These are phyloP conservation scores for Solanum pimpinellifolium DNA, from an alignment of 257 asterid genomes.

Conservation along the genomic window DNA sequence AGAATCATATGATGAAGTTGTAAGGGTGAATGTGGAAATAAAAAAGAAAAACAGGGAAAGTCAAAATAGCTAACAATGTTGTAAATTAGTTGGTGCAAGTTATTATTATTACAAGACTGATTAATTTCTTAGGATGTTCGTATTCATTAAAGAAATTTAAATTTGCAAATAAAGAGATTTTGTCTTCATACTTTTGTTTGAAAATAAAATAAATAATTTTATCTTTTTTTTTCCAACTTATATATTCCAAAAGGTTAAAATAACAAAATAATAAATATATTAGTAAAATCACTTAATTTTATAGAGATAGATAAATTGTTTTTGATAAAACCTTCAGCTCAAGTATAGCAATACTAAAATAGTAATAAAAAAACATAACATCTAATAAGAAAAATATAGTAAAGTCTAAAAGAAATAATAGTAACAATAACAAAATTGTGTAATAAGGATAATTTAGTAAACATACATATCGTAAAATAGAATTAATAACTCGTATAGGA, in stretches of 20 bases:
- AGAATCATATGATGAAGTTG: not conserved
- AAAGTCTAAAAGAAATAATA: no score
- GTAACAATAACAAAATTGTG: no score
- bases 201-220: not conserved
- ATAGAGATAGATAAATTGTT: fast-evolving
- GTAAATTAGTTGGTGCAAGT: not conserved
- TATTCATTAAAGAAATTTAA: not conserved
- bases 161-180: not conserved
- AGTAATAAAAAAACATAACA: no score
- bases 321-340: fast-evolving
- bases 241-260: not conserved
- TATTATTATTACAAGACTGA: not conserved
- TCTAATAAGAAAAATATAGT: no score
- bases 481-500: not conserved
- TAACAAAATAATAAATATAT: no score
- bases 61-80: not conserved
- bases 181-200: not conserved
- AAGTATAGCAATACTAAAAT: no score
- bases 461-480: no score
- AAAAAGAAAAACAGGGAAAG: not conserved
- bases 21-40: not conserved
- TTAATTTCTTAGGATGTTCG: not conserved
- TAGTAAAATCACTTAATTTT: no score
- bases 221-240: not conserved
- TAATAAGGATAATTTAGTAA: no score